A percentile compares a stretch with the other conserved stretches of the same genome.
Conservation (phyloP, 257 asterid species). For the Ocimum tenuiflorum region DNA sequence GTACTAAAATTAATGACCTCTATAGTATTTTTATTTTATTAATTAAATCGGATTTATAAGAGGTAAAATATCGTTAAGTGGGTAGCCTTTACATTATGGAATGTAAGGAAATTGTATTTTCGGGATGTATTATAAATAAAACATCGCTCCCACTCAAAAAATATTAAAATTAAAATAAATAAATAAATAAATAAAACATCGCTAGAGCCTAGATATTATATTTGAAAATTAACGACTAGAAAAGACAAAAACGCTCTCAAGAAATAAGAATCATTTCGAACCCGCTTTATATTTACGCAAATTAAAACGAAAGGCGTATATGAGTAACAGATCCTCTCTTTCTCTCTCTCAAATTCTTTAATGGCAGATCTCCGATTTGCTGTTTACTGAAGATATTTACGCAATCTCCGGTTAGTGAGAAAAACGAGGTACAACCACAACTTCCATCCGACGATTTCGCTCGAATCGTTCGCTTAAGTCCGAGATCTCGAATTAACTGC, state of each 20-base stretch:
- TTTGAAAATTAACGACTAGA: neutral
- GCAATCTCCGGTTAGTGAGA: conserved; percentile 16
- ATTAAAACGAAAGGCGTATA: conserved; percentile 21
- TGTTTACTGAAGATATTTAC: conserved; percentile 2
- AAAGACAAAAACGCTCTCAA: neutral
- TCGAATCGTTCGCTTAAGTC: neutral
- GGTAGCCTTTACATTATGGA: too few relatives aligned
- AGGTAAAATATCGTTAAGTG: neutral
- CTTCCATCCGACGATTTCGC: neutral
- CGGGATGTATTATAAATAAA: too few relatives aligned
- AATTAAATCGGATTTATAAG: too few relatives aligned
- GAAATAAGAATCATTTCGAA: neutral
- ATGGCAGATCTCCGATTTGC: conserved; percentile 45
- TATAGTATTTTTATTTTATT: too few relatives aligned
- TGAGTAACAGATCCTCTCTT: conserved; percentile 16
- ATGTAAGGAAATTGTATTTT: too few relatives aligned
- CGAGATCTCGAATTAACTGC: conserved; percentile 31
- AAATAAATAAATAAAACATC: too few relatives aligned
- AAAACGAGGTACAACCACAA: conserved; percentile 17
- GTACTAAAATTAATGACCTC: too few relatives aligned
- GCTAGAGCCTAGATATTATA: too few relatives aligned
- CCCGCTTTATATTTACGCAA: too few relatives aligned
- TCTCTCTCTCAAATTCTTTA: neutral
- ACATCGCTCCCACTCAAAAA: too few relatives aligned
- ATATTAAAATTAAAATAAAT: too few relatives aligned